Conservation (phyloP, 345 rosid species). For the Eucalyptus fibrosa region DNA sequence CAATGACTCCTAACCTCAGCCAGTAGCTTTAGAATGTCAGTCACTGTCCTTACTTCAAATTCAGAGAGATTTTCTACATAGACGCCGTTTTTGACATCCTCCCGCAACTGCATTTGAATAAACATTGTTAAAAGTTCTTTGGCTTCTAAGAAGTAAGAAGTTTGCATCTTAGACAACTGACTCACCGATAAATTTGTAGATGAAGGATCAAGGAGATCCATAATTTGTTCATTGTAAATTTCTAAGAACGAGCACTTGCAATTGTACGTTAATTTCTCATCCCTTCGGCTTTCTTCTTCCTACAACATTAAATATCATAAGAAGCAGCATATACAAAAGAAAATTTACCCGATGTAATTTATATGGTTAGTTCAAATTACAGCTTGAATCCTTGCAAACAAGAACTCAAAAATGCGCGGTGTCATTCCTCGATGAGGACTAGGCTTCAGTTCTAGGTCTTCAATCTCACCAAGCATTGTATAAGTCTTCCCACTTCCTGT, state of each 20-base stretch:
- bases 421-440: constrained; percentile 88
- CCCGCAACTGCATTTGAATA: constrained; percentile 50
- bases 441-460: constrained; percentile 71
- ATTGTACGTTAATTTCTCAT: constrained; percentile 70
- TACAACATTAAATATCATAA: constrained; percentile 6
- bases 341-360: neutral
- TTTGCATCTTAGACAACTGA: neutral
- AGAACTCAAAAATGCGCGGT: constrained; percentile 89
- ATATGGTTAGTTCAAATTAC: constrained; percentile 22
- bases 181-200: constrained; percentile 75
- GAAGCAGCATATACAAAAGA: neutral
- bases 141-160: neutral
- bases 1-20: constrained; percentile 42
- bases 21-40: constrained; percentile 70
- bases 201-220: constrained; percentile 97
- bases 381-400: constrained; percentile 94
- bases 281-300: constrained; percentile 96
- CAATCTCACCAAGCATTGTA: constrained; percentile 87
- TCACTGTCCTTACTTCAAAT: constrained; percentile 70
- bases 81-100: constrained; percentile 75
- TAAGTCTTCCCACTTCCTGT: constrained; percentile 99
- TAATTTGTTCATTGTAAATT: constrained; percentile 89
- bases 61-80: constrained; percentile 93
- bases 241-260: constrained; percentile 98
- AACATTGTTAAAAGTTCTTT: neutral